Evolutionary conservation across 2,329 filamentous ascomycete genomes (phyloP).

Genomic region (Emergomyces pasteurianus): DNA sequence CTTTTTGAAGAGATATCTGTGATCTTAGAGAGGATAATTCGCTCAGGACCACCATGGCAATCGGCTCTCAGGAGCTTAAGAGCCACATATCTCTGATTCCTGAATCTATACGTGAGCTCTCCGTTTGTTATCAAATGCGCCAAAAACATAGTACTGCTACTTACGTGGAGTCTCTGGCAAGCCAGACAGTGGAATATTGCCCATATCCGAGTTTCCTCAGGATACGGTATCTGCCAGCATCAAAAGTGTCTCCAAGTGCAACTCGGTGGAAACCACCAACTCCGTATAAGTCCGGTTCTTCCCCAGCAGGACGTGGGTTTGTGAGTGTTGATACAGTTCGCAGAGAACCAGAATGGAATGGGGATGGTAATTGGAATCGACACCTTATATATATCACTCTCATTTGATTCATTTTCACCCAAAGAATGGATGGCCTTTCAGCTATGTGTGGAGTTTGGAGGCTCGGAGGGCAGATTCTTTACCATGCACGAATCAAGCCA

Average conservation of each 20-base stretch:
- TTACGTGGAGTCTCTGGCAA: slow-evolving; percentile 57
- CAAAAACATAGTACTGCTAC: slow-evolving; percentile 1
- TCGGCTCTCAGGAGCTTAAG: slow-evolving; percentile 17
- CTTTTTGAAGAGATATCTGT: slow-evolving; percentile 9
- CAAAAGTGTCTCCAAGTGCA: slow-evolving; percentile 79
- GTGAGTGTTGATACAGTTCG: not conserved
- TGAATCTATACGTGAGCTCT: slow-evolving; percentile 8
- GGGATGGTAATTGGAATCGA: not conserved
- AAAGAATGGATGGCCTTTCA: not conserved
- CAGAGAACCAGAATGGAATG: not conserved
- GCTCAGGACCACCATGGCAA: slow-evolving; percentile 15
- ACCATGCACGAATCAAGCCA: not conserved
- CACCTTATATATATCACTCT: not conserved
- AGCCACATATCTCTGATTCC: slow-evolving; percentile 14
- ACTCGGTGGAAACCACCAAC: slow-evolving; percentile 91
- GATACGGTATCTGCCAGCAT: slow-evolving; percentile 80
- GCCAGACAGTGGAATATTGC: slow-evolving; percentile 83
- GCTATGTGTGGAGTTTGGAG: not conserved
- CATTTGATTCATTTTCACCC: not conserved
- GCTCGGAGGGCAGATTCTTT: not conserved
- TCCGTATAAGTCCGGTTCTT: slow-evolving; percentile 92
- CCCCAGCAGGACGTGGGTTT: slow-evolving; percentile 24
- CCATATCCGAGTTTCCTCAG: slow-evolving; percentile 90
- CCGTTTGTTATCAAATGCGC: not conserved
- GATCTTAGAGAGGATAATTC: slow-evolving; percentile 14